Evolutionary conservation across 2,329 filamentous ascomycete species (phyloP), one percentile per base, ranked within the genome.

Genomic region (Akanthomyces uredinophilus): DNA sequence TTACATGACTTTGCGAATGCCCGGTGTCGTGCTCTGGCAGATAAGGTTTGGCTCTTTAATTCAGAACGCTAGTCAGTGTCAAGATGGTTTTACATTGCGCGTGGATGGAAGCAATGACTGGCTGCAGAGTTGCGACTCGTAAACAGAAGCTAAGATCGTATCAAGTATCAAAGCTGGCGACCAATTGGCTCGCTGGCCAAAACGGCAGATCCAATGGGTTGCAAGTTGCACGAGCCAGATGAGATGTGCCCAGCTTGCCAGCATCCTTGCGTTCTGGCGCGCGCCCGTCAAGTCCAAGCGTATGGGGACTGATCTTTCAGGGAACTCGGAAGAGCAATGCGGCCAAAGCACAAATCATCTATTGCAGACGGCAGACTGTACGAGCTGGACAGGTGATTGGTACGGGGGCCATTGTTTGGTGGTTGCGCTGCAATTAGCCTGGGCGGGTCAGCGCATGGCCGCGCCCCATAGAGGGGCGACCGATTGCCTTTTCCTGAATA

Each of bases 401-500:
- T 32, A 49, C 44, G 10, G 54, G 44, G 22, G 43, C 13, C 54
- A 32, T 44, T n/a, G 24, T 24, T 16, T 24, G 53, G 14, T 16
- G 7, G 54, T 35, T 20, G 20, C 29, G 35, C 18, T 10, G 47
- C 27, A 43, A 44, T 24, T 52, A 52, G 57, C 35, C 32, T 44
- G 57, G 57, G 57, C 44, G 57, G 57, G 57, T 47, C 57, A 16
- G 37, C 10, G 13, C 18, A 16, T 47, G 37, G 35, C 22, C 7
- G 22, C 8, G 5, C 32, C 51, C 56, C 22, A 43, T 59, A 58
- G 55, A 49, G 44, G 49, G 57, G 57, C 57, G 39, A 60, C 47
- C 35, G 39, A 51, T 60, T 60, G 47, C 37, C 57, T 46, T 43
- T 59, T 59, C 46, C 35, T 43, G 47, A 22, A 60, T 44, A 60